These are phyloP conservation scores for Ophiostoma himal-ulmi DNA, from an alignment of 2,329 filamentous ascomycete genomes.

Conservation along the genomic window DNA sequence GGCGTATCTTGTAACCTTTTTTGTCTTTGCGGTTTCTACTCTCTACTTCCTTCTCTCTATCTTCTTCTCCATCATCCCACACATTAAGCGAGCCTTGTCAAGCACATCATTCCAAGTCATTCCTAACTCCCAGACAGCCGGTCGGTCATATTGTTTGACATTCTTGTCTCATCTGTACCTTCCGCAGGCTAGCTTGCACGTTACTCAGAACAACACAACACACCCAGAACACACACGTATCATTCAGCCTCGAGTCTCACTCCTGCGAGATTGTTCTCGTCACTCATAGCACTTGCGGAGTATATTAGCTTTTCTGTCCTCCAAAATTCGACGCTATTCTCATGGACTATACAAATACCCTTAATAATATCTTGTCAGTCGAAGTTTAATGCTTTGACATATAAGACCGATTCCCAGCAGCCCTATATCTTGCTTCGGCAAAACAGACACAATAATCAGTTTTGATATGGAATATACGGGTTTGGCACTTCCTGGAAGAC, in stretches of 20 bases:
- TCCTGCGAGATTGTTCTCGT: neutral
- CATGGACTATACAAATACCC: neutral
- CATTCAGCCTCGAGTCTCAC: neutral
- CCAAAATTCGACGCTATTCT: neutral
- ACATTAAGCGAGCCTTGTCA: neutral
- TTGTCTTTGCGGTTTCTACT: neutral
- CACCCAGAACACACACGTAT: neutral
- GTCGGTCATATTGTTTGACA: neutral
- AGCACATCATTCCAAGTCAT: neutral
- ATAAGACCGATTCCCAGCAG: neutral
- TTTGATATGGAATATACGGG: neutral
- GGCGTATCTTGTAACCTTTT: neutral
- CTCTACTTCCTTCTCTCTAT: neutral
- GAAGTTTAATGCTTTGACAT: neutral
- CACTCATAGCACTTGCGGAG: neutral
- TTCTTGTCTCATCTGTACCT: conserved; percentile 3
- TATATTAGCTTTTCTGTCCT: neutral
- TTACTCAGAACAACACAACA: neutral
- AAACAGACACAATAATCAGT: neutral
- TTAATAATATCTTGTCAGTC: neutral
- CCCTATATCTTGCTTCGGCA: neutral
- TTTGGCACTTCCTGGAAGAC: too few species aligned
- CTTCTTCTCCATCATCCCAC: neutral
- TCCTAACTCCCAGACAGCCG: neutral
- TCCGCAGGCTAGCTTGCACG: neutral